Evolutionary conservation across 495 filamentous ascomycete genomes (phyloP), one percentile per base, ranked within the genome.

Genomic region (Trichoderma reesei): DNA sequence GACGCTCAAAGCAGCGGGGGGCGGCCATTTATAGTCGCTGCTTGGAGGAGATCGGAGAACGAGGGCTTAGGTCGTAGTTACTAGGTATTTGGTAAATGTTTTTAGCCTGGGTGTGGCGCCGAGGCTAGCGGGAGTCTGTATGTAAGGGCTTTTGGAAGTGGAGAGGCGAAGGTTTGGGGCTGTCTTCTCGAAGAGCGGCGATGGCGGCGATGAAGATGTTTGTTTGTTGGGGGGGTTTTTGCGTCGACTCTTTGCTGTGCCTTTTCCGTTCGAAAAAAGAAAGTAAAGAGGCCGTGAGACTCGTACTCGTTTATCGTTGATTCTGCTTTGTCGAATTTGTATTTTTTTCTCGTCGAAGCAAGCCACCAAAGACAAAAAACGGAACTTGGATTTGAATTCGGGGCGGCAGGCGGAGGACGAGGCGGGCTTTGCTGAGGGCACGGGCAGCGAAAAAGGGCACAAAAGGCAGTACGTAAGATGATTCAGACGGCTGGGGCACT

Each of bases 71-170:
- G 20, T 39, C 37, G 37, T 39, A 8, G 5, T 59, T 3, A 18
- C 20, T 8, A 7, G 33, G 34, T 41, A n/a, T n/a, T 36, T 8
- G 41, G 34, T 36, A 39, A 61, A 61, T 39, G 8, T 9, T 38
- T 61, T n/a, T n/a, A 61, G 59, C 41, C 36, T 42, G 36, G 51
- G 9, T 56, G 51, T 56, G 51, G 51, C 51, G 51, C 51, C 51
- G 51, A 56, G 14, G 26, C 51, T 56, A 56, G 51, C 34, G 51
- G 51, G 26, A 56, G 20, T 56, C 14, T 56, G 51, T 56, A 34
- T 56, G 51, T 56, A 56, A 56, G 31, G 51, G 34, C 51, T 56
- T 26, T 56, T 33, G 51, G 31, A 56, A 56, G 51, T 56, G 51
- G 51, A 56, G 51, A 56, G 51, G 51, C 2, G n/a, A 34, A 14